These are phyloP conservation scores for Pseudogymnoascus sp. DNA, from an alignment of 2,329 filamentous ascomycete genomes.

Conservation along the genomic window DNA sequence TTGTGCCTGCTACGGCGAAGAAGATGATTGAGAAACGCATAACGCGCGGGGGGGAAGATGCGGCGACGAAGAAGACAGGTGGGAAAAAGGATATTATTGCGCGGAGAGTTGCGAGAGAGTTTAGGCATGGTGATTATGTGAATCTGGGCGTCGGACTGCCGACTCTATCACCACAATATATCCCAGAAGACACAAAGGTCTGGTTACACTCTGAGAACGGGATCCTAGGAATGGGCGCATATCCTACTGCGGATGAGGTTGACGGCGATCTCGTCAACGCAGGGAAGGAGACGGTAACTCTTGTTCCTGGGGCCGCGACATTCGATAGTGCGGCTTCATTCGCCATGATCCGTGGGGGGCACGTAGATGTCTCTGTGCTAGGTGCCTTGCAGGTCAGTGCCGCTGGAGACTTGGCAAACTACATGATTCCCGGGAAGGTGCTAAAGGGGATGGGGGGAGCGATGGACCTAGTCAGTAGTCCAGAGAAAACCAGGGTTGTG, in stretches of 20 bases:
- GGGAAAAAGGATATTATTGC: slow-evolving; percentile 65
- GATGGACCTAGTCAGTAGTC: slow-evolving; percentile 67
- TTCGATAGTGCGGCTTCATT: slow-evolving; percentile 81
- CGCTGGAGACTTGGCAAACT: slow-evolving; percentile 74
- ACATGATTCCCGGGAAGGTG: slow-evolving; percentile 83
- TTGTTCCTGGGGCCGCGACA: slow-evolving; percentile 66
- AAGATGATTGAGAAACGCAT: slow-evolving; percentile 69
- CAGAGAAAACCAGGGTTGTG: slow-evolving; percentile 64
- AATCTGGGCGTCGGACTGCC: slow-evolving; percentile 82
- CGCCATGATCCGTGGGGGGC: slow-evolving; percentile 78
- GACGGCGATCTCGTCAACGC: slow-evolving; percentile 78
- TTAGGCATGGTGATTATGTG: slow-evolving; percentile 70
- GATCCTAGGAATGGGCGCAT: slow-evolving; percentile 74
- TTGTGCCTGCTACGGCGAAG: slow-evolving; percentile 63
- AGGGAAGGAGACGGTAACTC: slow-evolving; percentile 79
- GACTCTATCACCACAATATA: slow-evolving; percentile 72
- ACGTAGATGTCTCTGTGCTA: slow-evolving; percentile 77
- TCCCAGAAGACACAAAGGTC: slow-evolving; percentile 61
- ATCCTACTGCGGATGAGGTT: slow-evolving; percentile 64
- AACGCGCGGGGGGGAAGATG: slow-evolving; percentile 39
- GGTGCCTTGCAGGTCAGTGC: slow-evolving; percentile 77
- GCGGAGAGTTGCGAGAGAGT: slow-evolving; percentile 67
- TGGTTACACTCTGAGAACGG: slow-evolving; percentile 86
- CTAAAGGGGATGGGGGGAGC: slow-evolving; percentile 83
- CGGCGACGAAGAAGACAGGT: slow-evolving; percentile 33